A percentile compares a stretch with the other conserved stretches of the same genome.
phyloP scores from a whole-genome alignment of 106 monocot genomes.

The Cymbidium sinense region DNA sequence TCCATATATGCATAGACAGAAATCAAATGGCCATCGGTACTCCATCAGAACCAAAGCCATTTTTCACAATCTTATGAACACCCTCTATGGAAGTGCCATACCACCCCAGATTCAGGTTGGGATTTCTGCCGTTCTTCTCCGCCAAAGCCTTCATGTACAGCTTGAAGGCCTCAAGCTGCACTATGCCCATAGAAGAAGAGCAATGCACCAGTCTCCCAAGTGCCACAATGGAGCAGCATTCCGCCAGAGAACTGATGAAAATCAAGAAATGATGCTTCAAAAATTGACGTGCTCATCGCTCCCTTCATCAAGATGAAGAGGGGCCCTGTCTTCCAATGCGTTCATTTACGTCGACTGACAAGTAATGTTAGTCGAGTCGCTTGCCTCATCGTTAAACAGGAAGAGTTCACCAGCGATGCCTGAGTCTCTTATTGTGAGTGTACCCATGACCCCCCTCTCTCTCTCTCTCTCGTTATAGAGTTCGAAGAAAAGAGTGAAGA shows the following conservation, averaged over 20 bases:
- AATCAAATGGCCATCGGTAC: constrained; percentile 15
- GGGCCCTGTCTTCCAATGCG: background rate
- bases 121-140: constrained; percentile 22
- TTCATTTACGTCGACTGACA: background rate
- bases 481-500: background rate
- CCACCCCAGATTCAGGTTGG: constrained; percentile 28
- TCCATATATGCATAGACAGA: constrained; percentile 27
- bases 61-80: constrained; percentile 12
- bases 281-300: constrained; percentile 5
- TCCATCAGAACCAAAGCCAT: constrained; percentile 21
- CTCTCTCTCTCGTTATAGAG: background rate
- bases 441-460: too few relatives aligned
- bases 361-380: background rate
- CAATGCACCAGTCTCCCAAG: constrained; percentile 7
- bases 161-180: constrained; percentile 14
- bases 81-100: constrained; percentile 19
- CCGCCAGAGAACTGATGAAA: constrained; percentile 23
- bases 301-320: constrained; percentile 16
- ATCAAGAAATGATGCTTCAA: constrained; percentile 28
- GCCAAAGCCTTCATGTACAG: constrained; percentile 18
- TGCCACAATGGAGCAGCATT: constrained; percentile 17
- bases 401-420: background rate
- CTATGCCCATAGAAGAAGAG: constrained; percentile 10
- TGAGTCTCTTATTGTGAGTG: background rate
- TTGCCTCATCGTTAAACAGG: background rate